These are phyloP conservation scores for Sporisorium reilianum DNA, from an alignment of 1,284 basidiomycete genomes.

Conservation along the genomic window DNA sequence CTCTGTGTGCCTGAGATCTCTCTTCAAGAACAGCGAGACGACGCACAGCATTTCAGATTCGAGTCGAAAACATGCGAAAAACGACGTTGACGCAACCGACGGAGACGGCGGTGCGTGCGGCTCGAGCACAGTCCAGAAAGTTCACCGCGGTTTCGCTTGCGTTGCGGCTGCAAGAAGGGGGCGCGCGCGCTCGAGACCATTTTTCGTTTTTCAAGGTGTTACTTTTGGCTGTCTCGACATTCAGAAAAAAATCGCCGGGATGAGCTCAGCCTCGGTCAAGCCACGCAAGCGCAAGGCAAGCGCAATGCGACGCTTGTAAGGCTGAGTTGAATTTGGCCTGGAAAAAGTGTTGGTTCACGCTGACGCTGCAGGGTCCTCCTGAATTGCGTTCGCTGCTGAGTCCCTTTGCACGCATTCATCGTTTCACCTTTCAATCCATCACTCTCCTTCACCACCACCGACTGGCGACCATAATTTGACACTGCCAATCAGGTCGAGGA, in stretches of 20 bases:
- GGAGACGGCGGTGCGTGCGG: conserved; percentile 2
- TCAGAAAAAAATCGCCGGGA: neutral
- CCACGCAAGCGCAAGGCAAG: neutral
- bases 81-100: conserved; percentile 1
- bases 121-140: neutral
- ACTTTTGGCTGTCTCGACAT: neutral
- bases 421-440: too few species aligned
- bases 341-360: conserved; percentile 1
- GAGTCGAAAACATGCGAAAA: neutral
- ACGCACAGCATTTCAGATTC: too few species aligned
- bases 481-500: neutral
- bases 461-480: neutral
- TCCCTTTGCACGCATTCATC: neutral
- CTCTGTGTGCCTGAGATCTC: neutral
- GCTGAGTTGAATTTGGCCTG: neutral
- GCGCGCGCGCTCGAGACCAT: too few species aligned
- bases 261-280: conserved; percentile 16
- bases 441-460: too few species aligned
- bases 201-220: neutral
- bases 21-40: too few species aligned
- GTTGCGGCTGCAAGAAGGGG: too few species aligned
- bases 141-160: conserved; percentile 1
- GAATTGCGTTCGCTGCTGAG: too few species aligned
- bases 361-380: conserved; percentile 12
- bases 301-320: neutral